A percentile compares a stretch with the other conserved stretches of the same genome.
Evolutionary conservation across 106 monocot species (phyloP).

Genomic region (Dactylorhiza incarnata): DNA sequence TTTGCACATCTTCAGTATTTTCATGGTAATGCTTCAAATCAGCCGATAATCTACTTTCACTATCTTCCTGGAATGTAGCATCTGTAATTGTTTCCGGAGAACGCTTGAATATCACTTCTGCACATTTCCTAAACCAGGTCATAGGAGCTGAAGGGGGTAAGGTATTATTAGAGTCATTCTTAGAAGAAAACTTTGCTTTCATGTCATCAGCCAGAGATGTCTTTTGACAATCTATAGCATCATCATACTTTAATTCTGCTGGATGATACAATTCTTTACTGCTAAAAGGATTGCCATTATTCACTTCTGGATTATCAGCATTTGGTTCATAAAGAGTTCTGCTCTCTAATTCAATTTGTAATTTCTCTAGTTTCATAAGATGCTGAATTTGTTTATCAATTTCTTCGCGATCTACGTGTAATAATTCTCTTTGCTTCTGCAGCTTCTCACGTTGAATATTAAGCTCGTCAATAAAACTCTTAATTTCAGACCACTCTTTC

Average conservation of each 20-base stretch:
- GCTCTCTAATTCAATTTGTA: conserved; percentile 53
- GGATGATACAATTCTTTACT: background rate
- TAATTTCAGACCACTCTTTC: conserved; percentile 77
- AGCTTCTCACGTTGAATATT: conserved; percentile 76
- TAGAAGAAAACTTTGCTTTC: background rate
- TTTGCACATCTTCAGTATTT: conserved; percentile 9
- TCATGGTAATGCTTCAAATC: background rate
- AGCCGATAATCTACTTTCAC: background rate
- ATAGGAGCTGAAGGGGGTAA: conserved; percentile 31
- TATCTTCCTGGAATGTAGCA: background rate
- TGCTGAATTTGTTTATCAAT: conserved; percentile 51
- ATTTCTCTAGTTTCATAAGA: conserved; percentile 47
- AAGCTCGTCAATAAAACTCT: conserved; percentile 52
- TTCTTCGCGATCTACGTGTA: conserved; percentile 60
- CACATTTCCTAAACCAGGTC: conserved; percentile 69
- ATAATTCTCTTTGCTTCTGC: conserved; percentile 77
- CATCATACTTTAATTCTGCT: background rate
- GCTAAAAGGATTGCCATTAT: background rate
- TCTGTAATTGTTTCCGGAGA: conserved; percentile 32
- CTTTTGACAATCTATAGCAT: background rate
- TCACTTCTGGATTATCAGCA: background rate
- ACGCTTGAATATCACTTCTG: conserved; percentile 41
- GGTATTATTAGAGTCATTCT: conserved; percentile 13
- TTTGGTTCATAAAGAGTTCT: conserved; percentile 21
- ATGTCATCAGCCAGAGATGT: background rate